Conservation (phyloP, 2,329 filamentous ascomycete genomes). For the Aspergillus sojae region DNA sequence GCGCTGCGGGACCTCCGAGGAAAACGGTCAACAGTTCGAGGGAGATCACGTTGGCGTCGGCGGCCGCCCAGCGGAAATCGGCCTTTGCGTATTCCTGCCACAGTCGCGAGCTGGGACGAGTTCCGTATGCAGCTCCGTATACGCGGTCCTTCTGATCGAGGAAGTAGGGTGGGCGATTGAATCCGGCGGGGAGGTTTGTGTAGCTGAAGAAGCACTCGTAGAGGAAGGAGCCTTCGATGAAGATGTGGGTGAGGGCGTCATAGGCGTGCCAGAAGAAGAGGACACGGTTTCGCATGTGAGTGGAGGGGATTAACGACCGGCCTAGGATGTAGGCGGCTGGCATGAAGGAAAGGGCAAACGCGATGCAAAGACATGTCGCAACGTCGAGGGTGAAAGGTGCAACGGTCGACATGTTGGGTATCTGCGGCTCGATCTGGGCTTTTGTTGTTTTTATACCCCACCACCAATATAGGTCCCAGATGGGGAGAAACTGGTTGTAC, state of each 20-base stretch:
- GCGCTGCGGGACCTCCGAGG: slow-evolving; percentile 59
- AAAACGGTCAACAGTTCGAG: slow-evolving; percentile 65
- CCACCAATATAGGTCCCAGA: neutral
- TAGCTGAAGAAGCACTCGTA: slow-evolving; percentile 90
- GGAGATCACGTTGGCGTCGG: slow-evolving; percentile 61
- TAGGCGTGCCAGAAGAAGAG: slow-evolving; percentile 96
- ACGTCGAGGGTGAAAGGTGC: slow-evolving; percentile 41
- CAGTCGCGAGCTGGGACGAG: slow-evolving; percentile 54
- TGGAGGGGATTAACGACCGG: slow-evolving; percentile 53
- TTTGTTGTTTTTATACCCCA: neutral
- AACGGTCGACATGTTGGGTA: slow-evolving; percentile 19
- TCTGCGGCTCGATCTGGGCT: neutral
- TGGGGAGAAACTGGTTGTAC: neutral
- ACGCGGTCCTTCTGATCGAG: slow-evolving; percentile 56
- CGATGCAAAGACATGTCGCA: slow-evolving; percentile 58
- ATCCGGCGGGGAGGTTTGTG: slow-evolving; percentile 46
- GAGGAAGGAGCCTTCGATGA: slow-evolving; percentile 87
- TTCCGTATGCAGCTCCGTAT: slow-evolving; percentile 63
- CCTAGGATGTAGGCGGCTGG: slow-evolving; percentile 55
- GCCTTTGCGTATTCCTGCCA: slow-evolving; percentile 71
- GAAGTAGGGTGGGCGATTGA: slow-evolving; percentile 48
- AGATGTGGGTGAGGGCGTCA: slow-evolving; percentile 86
- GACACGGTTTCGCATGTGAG: slow-evolving; percentile 63
- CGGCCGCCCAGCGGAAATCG: slow-evolving; percentile 62
- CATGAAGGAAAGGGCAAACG: slow-evolving; percentile 58